Evolutionary conservation across 225 moss, liverwort and hornwort genomes (phyloP).

Genomic region (Pseudisothecium myosuroides): DNA sequence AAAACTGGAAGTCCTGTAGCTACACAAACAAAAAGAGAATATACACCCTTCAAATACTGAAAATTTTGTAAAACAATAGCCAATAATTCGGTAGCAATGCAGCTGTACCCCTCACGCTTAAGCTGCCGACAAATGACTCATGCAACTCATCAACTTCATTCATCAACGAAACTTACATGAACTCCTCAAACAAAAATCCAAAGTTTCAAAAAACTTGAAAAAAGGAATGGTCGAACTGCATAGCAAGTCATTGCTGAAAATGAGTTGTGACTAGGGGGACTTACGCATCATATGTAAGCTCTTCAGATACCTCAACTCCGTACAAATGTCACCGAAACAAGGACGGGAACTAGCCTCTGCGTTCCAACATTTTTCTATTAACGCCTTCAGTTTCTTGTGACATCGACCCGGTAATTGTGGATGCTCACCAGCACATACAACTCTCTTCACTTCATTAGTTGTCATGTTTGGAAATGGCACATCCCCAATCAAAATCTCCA

Average conservation of each 20-base stretch:
- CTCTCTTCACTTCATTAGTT: not conserved
- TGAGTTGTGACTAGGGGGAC: not conserved
- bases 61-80: not conserved
- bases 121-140: not conserved
- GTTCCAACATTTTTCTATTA: not conserved
- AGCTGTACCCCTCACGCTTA: not conserved
- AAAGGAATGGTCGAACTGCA: too few relatives aligned
- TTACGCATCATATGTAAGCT: not conserved
- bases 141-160: not conserved
- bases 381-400: not conserved
- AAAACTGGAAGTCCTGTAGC: not conserved
- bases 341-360: not conserved
- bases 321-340: not conserved
- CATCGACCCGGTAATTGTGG: not conserved
- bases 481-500: not conserved
- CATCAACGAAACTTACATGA: not conserved
- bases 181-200: not conserved
- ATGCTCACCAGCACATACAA: not conserved
- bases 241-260: too few relatives aligned
- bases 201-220: not conserved
- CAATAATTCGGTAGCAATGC: not conserved
- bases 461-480: not conserved
- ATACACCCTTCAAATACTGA: not conserved
- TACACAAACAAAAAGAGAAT: not conserved
- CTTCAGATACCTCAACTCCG: not conserved